These are phyloP conservation scores for Isoetes taiwanensis DNA, from an alignment of 75 land plant species.

Conservation along the genomic window DNA sequence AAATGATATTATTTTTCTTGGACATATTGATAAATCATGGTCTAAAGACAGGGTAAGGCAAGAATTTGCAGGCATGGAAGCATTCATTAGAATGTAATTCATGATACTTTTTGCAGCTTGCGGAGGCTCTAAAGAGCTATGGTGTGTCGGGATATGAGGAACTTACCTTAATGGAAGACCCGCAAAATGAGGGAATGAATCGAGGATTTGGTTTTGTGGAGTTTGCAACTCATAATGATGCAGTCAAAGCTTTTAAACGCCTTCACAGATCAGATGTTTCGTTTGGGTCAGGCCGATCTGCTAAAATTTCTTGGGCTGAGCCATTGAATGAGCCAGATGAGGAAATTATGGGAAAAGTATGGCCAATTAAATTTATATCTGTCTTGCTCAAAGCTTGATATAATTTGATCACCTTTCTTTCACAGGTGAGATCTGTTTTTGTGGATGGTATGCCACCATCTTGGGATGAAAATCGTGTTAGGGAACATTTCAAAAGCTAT, in stretches of 20 bases:
- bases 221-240: constrained; percentile 59
- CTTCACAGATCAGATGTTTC: constrained; percentile 61
- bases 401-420: not conserved
- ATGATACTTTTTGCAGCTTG: constrained; percentile 40
- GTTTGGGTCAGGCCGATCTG: constrained; percentile 69
- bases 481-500: constrained; percentile 43
- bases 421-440: constrained; percentile 80
- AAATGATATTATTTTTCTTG: constrained; percentile 78
- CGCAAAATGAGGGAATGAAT: constrained; percentile 49
- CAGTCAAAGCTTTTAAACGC: constrained; percentile 65
- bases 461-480: constrained; percentile 80
- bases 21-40: constrained; percentile 84
- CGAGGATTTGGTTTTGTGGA: constrained; percentile 83
- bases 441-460: constrained; percentile 67
- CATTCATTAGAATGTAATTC: not conserved
- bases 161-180: constrained; percentile 58
- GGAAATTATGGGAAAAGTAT: constrained; percentile 77
- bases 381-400: too few species aligned
- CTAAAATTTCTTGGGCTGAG: constrained; percentile 82
- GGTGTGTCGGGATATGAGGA: constrained; percentile 61
- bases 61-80: not conserved
- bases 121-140: constrained; percentile 46
- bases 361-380: not conserved
- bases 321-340: constrained; percentile 73
- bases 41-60: constrained; percentile 61